These are phyloP conservation scores for Blakeslea trispora DNA, from an alignment of 371 early-diverging fungal genomes.

Conservation along the genomic window DNA sequence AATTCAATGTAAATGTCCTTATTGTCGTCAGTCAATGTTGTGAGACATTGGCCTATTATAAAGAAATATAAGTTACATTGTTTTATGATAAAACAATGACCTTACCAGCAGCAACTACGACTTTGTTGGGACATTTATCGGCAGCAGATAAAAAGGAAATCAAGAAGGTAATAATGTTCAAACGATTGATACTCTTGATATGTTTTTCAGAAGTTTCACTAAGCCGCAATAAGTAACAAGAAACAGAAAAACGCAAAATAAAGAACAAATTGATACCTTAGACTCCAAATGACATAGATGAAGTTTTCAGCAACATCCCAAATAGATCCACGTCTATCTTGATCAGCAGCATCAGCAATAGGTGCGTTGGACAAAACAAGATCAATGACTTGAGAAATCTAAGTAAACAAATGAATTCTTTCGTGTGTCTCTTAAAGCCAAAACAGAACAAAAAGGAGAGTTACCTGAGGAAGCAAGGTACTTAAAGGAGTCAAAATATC, in stretches of 20 bases:
- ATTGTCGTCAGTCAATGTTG: slow-evolving; percentile 84
- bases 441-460: too few species aligned
- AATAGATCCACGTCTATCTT: slow-evolving; percentile 59
- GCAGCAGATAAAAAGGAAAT: slow-evolving; percentile 67
- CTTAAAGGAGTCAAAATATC: slow-evolving; percentile 66
- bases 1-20: slow-evolving; percentile 60
- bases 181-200: slow-evolving; percentile 65
- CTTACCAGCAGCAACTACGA: slow-evolving; percentile 71
- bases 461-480: slow-evolving; percentile 51
- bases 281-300: slow-evolving; percentile 69
- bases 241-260: neutral
- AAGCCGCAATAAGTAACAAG: too few species aligned
- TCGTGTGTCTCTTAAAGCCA: too few species aligned
- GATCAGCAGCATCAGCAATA: slow-evolving; percentile 42
- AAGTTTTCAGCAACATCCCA: slow-evolving; percentile 77
- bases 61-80: too few species aligned
- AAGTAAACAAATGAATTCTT: too few species aligned
- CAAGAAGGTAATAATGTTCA: slow-evolving; percentile 66
- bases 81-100: too few species aligned
- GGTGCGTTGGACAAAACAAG: slow-evolving; percentile 52
- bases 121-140: slow-evolving; percentile 60
- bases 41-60: slow-evolving; percentile 81
- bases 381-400: slow-evolving; percentile 49
- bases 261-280: slow-evolving; percentile 31
- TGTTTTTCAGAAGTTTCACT: slow-evolving; percentile 71